phyloP scores from a whole-genome alignment of 257 asterid species.

The Linaria vulgaris region DNA sequence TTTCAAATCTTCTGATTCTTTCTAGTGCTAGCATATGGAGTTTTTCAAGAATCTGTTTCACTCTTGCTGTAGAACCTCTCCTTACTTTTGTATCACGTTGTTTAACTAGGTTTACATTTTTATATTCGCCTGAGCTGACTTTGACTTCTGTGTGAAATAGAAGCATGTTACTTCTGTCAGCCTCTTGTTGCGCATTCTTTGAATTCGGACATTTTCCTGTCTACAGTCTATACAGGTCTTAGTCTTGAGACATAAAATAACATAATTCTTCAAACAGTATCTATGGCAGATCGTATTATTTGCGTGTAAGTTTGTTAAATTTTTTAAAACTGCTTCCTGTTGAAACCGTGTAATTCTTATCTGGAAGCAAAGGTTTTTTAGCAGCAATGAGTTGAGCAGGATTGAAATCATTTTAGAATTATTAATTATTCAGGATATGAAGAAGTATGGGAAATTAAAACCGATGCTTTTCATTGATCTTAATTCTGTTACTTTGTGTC shows the following conservation, averaged over 20 bases:
- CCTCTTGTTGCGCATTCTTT: not conserved
- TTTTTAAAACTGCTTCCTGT: too few species aligned
- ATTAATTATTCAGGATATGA: too few species aligned
- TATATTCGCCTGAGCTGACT: not conserved
- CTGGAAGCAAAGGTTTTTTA: too few species aligned
- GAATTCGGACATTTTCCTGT: not conserved
- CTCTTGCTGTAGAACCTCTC: not conserved
- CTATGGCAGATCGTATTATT: too few species aligned
- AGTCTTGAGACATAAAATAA: too few species aligned
- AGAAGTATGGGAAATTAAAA: too few species aligned
- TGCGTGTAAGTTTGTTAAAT: too few species aligned
- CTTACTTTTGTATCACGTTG: too few species aligned
- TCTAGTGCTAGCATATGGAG: not conserved
- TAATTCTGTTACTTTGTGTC: not conserved
- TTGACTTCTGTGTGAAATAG: not conserved
- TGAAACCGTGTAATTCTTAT: too few species aligned
- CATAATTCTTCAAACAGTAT: too few species aligned
- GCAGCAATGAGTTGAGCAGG: too few species aligned
- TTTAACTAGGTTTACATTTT: not conserved
- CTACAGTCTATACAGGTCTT: not conserved
- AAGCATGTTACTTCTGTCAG: not conserved
- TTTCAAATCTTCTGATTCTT: not conserved
- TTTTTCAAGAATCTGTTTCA: not conserved
- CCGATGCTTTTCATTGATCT: not conserved
- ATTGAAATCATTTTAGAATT: too few species aligned